Percentiles rank a stretch among this genome's conserved stretches.
phyloP scores from a whole-genome alignment of 495 filamentous ascomycete genomes.

The Penicillium atrosanguineum region DNA sequence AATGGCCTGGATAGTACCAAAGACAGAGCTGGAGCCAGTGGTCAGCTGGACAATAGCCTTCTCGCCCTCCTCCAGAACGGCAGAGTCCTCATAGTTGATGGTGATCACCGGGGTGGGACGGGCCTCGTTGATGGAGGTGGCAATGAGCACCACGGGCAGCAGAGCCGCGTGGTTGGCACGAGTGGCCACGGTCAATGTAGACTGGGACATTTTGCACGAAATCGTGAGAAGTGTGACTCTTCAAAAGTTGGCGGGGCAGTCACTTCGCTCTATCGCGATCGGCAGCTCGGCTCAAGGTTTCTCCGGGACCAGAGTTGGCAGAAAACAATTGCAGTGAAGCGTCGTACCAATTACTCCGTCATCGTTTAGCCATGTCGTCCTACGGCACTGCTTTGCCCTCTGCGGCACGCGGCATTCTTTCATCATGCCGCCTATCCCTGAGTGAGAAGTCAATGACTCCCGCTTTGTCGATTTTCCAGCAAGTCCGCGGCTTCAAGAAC shows the following conservation, averaged over 20 bases:
- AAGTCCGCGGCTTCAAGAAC: constrained; percentile 38
- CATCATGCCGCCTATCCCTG: constrained; percentile 34
- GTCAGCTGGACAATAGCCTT: constrained; percentile 42
- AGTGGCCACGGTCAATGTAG: constrained; percentile 54
- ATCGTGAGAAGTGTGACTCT: constrained; percentile 6
- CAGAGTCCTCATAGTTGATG: constrained; percentile 48
- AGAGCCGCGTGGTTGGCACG: constrained; percentile 57
- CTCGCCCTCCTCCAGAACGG: constrained; percentile 41
- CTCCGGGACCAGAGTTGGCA: constrained; percentile 34
- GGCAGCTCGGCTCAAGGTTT: constrained; percentile 30
- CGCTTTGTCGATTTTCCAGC: constrained; percentile 32
- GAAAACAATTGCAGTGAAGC: constrained; percentile 35
- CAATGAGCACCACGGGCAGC: constrained; percentile 49
- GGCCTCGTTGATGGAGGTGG: constrained; percentile 48
- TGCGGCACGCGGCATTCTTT: constrained; percentile 37
- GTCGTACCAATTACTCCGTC: constrained; percentile 10
- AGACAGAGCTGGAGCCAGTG: constrained; percentile 28
- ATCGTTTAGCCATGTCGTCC: constrained; percentile 37
- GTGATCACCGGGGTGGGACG: constrained; percentile 42
- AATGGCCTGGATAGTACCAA: constrained; percentile 38
- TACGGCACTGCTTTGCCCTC: constrained; percentile 38
- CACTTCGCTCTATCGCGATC: constrained; percentile 12
- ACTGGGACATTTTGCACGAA: constrained; percentile 31
- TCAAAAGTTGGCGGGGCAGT: constrained; percentile 24
- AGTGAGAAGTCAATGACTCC: constrained; percentile 34